Conservation (phyloP, 2,329 filamentous ascomycete genomes). For the Chaetomiaceae sp. region DNA sequence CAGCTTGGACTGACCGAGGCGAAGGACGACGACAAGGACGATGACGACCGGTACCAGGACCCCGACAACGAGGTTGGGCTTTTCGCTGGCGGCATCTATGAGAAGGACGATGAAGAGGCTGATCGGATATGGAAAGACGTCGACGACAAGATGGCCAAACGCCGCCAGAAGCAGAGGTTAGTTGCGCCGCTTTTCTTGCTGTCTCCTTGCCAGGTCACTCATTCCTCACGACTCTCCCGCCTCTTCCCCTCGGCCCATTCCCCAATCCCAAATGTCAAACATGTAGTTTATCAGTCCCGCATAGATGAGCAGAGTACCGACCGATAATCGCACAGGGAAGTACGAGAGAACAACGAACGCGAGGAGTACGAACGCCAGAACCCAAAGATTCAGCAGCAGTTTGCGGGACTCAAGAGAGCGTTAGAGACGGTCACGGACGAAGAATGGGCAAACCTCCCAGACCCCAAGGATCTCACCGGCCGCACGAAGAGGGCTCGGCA, state of each 20-base stretch:
- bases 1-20: slow-evolving; percentile 59
- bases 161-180: slow-evolving; percentile 82
- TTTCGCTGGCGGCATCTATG: slow-evolving; percentile 92
- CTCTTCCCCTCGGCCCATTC: slow-evolving; percentile 27
- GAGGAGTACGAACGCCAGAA: slow-evolving; percentile 97
- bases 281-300: slow-evolving; percentile 62
- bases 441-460: slow-evolving; percentile 92
- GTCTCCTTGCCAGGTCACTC: background rate
- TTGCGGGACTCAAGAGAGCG: slow-evolving; percentile 89
- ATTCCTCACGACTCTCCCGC: slow-evolving; percentile 6
- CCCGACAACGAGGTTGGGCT: slow-evolving; percentile 95
- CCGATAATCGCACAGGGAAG: slow-evolving; percentile 68
- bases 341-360: slow-evolving; percentile 81
- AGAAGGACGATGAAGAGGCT: slow-evolving; percentile 95
- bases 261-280: slow-evolving; percentile 28
- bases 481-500: slow-evolving; percentile 85
- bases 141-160: slow-evolving; percentile 93
- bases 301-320: slow-evolving; percentile 75
- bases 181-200: slow-evolving; percentile 37
- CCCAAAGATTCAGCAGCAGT: slow-evolving; percentile 96
- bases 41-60: slow-evolving; percentile 83
- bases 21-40: slow-evolving; percentile 65
- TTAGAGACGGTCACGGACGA: slow-evolving; percentile 86
- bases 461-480: slow-evolving; percentile 93
- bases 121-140: slow-evolving; percentile 94